These are phyloP conservation scores for Ophiognomonia clavigignenti-juglandacearum DNA, from an alignment of 2,329 filamentous ascomycete genomes.

Conservation along the genomic window DNA sequence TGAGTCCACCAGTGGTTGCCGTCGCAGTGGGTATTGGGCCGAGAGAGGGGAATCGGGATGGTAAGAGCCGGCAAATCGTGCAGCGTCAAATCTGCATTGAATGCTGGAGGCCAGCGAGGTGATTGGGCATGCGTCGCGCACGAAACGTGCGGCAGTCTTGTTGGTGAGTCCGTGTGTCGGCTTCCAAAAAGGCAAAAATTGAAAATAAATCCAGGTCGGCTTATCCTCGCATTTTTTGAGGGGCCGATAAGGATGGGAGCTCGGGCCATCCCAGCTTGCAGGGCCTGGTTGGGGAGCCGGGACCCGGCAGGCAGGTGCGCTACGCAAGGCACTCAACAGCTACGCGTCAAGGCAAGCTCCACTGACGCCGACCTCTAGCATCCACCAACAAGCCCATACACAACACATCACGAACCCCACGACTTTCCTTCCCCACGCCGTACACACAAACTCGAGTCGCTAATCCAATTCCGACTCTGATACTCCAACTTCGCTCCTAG, in stretches of 20 bases:
- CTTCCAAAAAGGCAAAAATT: constrained; percentile 4
- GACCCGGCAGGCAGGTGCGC: no score
- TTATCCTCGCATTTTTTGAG: no score
- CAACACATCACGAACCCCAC: constrained; percentile 14
- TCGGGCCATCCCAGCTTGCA: no score
- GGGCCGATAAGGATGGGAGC: no score
- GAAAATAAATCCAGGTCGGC: no score
- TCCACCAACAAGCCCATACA: neutral
- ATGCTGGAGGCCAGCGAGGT: neutral
- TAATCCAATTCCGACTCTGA: neutral
- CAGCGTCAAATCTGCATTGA: constrained; percentile 1
- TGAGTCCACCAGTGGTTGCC: neutral
- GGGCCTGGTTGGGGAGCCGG: no score
- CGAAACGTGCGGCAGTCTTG: constrained; percentile 4
- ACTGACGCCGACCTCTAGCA: constrained; percentile 18
- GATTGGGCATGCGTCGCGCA: constrained; percentile 12
- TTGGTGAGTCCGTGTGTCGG: constrained; percentile 12
- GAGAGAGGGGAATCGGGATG: neutral
- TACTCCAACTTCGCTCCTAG: neutral
- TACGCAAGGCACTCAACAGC: no score
- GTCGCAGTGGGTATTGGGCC: constrained; percentile 2
- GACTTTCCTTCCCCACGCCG: constrained; percentile 5
- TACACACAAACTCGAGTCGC: neutral
- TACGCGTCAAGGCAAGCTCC: constrained; percentile 10
- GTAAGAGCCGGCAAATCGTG: constrained; percentile 4